These are phyloP conservation scores for Yamadazyma atlantica DNA, from an alignment of 1,139 yeast genomes.

Conservation along the genomic window DNA sequence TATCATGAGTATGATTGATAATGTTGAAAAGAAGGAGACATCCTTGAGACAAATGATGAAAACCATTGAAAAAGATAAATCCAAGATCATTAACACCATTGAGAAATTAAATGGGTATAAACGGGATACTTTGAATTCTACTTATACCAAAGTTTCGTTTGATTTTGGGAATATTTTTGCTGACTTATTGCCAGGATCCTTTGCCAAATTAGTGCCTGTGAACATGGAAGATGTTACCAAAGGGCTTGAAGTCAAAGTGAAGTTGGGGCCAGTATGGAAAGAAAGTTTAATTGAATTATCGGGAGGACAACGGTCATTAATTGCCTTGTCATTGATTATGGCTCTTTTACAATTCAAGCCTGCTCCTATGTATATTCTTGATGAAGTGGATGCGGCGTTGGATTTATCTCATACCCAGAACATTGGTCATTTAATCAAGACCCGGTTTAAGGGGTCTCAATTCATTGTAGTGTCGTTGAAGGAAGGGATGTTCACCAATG, in stretches of 20 bases:
- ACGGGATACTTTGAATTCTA: conserved; percentile 74
- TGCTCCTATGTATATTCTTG: conserved; percentile 96
- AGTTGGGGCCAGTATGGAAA: conserved; percentile 92
- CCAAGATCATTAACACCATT: conserved; percentile 86
- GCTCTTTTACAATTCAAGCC: conserved; percentile 93
- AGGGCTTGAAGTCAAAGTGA: conserved; percentile 90
- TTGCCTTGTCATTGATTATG: conserved; percentile 86
- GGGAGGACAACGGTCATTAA: conserved; percentile 95
- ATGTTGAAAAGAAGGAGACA: conserved; percentile 84
- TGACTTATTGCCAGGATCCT: conserved; percentile 85
- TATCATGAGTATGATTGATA: conserved; percentile 92
- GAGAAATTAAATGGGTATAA: conserved; percentile 85
- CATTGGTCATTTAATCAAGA: conserved; percentile 93
- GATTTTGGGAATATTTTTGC: conserved; percentile 94
- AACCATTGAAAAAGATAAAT: conserved; percentile 87
- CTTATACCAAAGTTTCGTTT: conserved; percentile 80
- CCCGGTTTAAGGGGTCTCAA: conserved; percentile 92
- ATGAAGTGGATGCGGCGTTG: conserved; percentile 97
- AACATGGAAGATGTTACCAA: conserved; percentile 81
- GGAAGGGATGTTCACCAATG: conserved; percentile 98
- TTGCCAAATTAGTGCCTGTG: conserved; percentile 83
- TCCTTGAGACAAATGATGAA: conserved; percentile 77
- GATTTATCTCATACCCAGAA: conserved; percentile 97
- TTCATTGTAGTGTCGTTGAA: conserved; percentile 94
- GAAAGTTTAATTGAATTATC: conserved; percentile 92